phyloP scores from a whole-genome alignment of 306 rosid species.

The Begonia peltatifolia region DNA sequence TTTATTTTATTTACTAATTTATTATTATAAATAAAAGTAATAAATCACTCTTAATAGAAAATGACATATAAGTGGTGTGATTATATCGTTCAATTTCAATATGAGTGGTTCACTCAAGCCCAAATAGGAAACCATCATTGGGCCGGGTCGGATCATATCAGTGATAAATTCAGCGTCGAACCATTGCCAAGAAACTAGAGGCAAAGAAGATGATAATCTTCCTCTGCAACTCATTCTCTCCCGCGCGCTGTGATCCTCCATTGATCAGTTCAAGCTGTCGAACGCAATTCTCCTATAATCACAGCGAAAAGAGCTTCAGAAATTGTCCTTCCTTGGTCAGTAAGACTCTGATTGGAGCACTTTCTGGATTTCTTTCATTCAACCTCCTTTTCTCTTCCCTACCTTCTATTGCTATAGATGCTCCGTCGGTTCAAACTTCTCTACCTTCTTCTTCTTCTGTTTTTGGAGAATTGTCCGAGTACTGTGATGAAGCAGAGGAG shows the following conservation, averaged over 20 bases:
- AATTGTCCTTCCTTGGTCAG: conserved; percentile 12
- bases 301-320: not conserved
- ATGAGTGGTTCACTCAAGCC: no score
- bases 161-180: no score
- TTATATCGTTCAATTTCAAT: no score
- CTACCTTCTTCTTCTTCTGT: conserved; percentile 12
- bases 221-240: conserved; percentile 21
- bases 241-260: conserved; percentile 5
- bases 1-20: no score
- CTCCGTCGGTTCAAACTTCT: conserved; percentile 7
- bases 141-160: no score
- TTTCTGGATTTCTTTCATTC: conserved; percentile 37
- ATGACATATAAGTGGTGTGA: no score
- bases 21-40: no score
- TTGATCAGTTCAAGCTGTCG: conserved; percentile 11
- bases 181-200: no score
- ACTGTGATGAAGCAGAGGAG: conserved; percentile 34
- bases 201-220: conserved; percentile 13
- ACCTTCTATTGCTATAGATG: conserved; percentile 20
- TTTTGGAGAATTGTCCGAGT: conserved; percentile 8
- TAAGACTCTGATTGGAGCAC: conserved; percentile 19
- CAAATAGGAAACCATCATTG: no score
- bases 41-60: no score
- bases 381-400: conserved; percentile 25
- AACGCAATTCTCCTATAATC: conserved; percentile 5